Evolutionary conservation across 2,329 filamentous ascomycete species (phyloP).

Genomic region (Kalmusia sp.): DNA sequence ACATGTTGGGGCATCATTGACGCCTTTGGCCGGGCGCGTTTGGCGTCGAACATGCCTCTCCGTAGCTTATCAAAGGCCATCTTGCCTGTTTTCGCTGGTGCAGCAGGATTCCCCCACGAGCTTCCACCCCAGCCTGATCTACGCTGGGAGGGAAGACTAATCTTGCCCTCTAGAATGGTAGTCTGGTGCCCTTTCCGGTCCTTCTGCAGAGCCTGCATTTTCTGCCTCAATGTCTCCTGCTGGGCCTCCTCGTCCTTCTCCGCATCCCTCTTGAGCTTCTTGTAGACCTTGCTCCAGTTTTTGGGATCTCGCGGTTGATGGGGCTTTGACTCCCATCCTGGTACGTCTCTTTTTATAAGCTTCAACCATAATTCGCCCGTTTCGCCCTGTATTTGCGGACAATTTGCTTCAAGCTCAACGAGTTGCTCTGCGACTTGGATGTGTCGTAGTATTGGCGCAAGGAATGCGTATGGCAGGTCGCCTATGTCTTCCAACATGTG

Average conservation of each 20-base stretch:
- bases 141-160: slow-evolving; percentile 27
- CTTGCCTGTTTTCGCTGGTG: slow-evolving; percentile 44
- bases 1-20: slow-evolving; percentile 36
- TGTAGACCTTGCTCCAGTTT: slow-evolving; percentile 82
- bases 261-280: slow-evolving; percentile 51
- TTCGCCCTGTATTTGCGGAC: slow-evolving; percentile 75
- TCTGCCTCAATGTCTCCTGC: slow-evolving; percentile 38
- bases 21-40: slow-evolving; percentile 38
- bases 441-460: slow-evolving; percentile 72
- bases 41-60: slow-evolving; percentile 41
- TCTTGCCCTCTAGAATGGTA: slow-evolving; percentile 35
- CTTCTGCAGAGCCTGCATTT: slow-evolving; percentile 40
- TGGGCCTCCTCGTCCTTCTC: slow-evolving; percentile 44
- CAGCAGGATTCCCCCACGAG: slow-evolving; percentile 30
- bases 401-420: slow-evolving; percentile 72
- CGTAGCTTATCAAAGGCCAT: slow-evolving; percentile 43
- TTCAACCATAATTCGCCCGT: slow-evolving; percentile 78
- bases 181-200: slow-evolving; percentile 39
- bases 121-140: slow-evolving; percentile 20
- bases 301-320: slow-evolving; percentile 68
- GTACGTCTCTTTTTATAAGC: slow-evolving; percentile 81
- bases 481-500: slow-evolving; percentile 71
- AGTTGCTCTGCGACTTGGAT: slow-evolving; percentile 79
- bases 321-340: slow-evolving; percentile 67
- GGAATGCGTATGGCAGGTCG: slow-evolving; percentile 70